These are phyloP conservation scores for Scytalidium lignicola DNA, from an alignment of 2,329 filamentous ascomycete species.

Conservation along the genomic window DNA sequence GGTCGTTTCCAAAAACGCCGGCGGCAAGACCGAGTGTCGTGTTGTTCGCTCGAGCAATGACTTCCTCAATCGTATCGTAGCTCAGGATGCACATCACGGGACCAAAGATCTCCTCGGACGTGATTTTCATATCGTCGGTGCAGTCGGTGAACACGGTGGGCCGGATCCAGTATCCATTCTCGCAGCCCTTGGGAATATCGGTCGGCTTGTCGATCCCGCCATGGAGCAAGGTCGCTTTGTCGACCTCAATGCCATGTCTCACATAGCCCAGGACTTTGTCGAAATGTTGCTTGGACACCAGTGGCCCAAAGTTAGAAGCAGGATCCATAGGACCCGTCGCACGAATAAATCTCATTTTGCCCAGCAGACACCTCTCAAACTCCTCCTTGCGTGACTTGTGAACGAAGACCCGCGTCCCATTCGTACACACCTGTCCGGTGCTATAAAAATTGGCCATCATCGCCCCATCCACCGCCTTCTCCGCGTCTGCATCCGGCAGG, in stretches of 20 bases:
- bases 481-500: slow-evolving; percentile 72
- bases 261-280: slow-evolving; percentile 79
- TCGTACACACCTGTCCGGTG: slow-evolving; percentile 88
- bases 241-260: slow-evolving; percentile 64
- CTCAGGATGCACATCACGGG: slow-evolving; percentile 78
- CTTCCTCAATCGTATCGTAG: slow-evolving; percentile 66
- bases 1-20: slow-evolving; percentile 73
- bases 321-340: slow-evolving; percentile 68
- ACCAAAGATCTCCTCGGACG: slow-evolving; percentile 81
- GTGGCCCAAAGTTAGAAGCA: slow-evolving; percentile 75
- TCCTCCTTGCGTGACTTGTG: slow-evolving; percentile 57
- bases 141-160: slow-evolving; percentile 86
- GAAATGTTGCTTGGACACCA: slow-evolving; percentile 69
- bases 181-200: slow-evolving; percentile 28
- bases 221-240: slow-evolving; percentile 68
- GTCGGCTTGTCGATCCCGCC: slow-evolving; percentile 60
- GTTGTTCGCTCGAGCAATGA: slow-evolving; percentile 67
- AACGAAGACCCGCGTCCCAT: slow-evolving; percentile 84
- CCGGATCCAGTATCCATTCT: slow-evolving; percentile 73
- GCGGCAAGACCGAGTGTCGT: slow-evolving; percentile 77
- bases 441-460: slow-evolving; percentile 96
- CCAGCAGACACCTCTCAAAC: slow-evolving; percentile 65
- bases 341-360: slow-evolving; percentile 66
- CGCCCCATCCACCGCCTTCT: slow-evolving; percentile 78
- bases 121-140: slow-evolving; percentile 75